Percentiles rank a stretch among this genome's conserved stretches.
Evolutionary conservation across 2,329 filamentous ascomycete species (phyloP).

Genomic region (Thielaviopsis ethacetica): DNA sequence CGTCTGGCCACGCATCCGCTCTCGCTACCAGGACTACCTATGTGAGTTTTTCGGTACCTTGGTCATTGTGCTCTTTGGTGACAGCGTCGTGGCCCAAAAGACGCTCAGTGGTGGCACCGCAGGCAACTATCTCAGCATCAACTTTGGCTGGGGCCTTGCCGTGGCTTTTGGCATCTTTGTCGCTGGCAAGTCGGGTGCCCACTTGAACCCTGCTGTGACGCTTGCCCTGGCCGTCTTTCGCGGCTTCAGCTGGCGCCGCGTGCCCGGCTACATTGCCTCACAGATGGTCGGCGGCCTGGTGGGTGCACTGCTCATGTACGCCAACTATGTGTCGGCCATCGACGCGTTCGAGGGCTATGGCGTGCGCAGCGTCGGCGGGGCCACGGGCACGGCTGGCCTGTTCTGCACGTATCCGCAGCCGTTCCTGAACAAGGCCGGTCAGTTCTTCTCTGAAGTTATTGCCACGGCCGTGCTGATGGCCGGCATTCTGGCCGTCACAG

Average conservation of each 20-base stretch:
- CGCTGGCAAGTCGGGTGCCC: conserved; percentile 47
- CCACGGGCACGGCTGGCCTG: conserved; percentile 48
- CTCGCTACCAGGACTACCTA: conserved; percentile 38
- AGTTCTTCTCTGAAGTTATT: conserved; percentile 59
- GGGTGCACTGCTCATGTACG: conserved; percentile 43
- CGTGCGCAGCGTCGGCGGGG: conserved; percentile 42
- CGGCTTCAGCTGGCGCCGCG: conserved; percentile 50
- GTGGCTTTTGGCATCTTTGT: conserved; percentile 56
- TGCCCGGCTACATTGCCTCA: conserved; percentile 49
- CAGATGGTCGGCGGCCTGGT: conserved; percentile 52
- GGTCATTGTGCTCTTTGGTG: conserved; percentile 51
- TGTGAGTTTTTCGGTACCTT: conserved; percentile 55
- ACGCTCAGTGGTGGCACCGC: conserved; percentile 34
- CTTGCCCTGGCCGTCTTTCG: conserved; percentile 53
- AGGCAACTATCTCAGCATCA: conserved; percentile 33
- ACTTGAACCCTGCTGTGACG: conserved; percentile 57
- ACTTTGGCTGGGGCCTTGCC: conserved; percentile 38
- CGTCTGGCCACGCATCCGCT: conserved; percentile 37
- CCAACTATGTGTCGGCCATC: conserved; percentile 48
- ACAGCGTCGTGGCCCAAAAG: conserved; percentile 56
- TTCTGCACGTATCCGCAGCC: conserved; percentile 57
- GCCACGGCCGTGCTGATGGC: conserved; percentile 54
- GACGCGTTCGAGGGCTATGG: conserved; percentile 43
- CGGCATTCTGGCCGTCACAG: conserved; percentile 52
- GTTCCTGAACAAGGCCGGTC: conserved; percentile 40